A percentile compares a stretch with the other conserved stretches of the same genome.
These are phyloP conservation scores for Ustilago lituana DNA, from an alignment of 1,284 basidiomycete species.

Conservation along the genomic window DNA sequence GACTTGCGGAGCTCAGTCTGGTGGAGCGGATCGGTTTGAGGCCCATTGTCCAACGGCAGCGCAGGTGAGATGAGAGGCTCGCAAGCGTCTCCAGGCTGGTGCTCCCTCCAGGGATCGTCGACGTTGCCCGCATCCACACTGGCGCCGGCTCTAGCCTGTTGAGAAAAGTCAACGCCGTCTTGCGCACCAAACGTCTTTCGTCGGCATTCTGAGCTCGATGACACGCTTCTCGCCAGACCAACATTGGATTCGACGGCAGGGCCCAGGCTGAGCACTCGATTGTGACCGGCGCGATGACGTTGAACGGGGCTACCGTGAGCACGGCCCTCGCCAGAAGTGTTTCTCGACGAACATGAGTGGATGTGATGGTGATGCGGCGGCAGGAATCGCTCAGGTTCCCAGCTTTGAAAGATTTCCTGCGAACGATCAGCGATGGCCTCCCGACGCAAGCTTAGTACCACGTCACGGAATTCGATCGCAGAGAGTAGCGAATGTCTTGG, in stretches of 20 bases:
- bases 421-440: constrained; percentile 61
- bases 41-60: constrained; percentile 18
- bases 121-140: constrained; percentile 34
- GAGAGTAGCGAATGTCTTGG: constrained; percentile 78
- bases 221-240: constrained; percentile 18
- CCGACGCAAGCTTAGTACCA: constrained; percentile 80
- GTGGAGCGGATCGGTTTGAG: constrained; percentile 11
- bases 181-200: constrained; percentile 32
- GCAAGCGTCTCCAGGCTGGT: constrained; percentile 43
- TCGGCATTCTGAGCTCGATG: constrained; percentile 15
- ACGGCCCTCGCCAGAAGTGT: constrained; percentile 17
- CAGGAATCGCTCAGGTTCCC: constrained; percentile 58
- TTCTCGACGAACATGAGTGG: constrained; percentile 7
- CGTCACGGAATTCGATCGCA: constrained; percentile 90
- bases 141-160: not conserved
- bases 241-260: constrained; percentile 7
- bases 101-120: constrained; percentile 59
- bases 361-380: constrained; percentile 45
- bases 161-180: constrained; percentile 7
- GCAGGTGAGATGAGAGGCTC: constrained; percentile 47
- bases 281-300: constrained; percentile 20
- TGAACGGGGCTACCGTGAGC: constrained; percentile 8
- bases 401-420: constrained; percentile 55
- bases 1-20: constrained; percentile 18
- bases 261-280: constrained; percentile 29